Conservation (phyloP, 805 yeast species). For the Metschnikowia rubicola region DNA sequence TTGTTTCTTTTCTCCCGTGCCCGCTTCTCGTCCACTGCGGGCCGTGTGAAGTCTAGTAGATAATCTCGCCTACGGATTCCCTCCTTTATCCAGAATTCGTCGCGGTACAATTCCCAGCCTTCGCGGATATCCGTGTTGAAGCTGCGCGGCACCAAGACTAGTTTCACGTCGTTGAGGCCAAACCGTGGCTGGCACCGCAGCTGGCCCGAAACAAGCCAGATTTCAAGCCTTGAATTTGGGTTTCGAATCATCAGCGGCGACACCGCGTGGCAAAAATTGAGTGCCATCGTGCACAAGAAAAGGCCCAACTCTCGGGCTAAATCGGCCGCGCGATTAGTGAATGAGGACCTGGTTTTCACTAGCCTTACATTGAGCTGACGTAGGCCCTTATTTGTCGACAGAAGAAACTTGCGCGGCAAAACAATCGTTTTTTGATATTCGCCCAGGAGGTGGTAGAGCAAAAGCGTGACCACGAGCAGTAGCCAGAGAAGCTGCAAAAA, state of each 20-base stretch:
- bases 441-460: conserved; percentile 81
- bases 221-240: conserved; percentile 32
- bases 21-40: conserved; percentile 25
- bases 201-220: conserved; percentile 37
- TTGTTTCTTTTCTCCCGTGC: conserved; percentile 35
- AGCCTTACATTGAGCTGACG: conserved; percentile 77
- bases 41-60: conserved; percentile 28
- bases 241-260: conserved; percentile 33
- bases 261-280: conserved; percentile 32
- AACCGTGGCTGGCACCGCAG: conserved; percentile 55
- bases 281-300: conserved; percentile 26
- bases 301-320: conserved; percentile 35
- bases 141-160: conserved; percentile 75
- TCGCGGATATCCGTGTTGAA: conserved; percentile 83
- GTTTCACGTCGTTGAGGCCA: conserved; percentile 74
- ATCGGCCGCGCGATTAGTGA: conserved; percentile 33
- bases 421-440: conserved; percentile 84
- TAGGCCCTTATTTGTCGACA: conserved; percentile 84
- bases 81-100: conserved; percentile 90
- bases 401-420: conserved; percentile 72
- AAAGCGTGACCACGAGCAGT: conserved; percentile 62
- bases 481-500: conserved; percentile 54
- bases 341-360: conserved; percentile 53
- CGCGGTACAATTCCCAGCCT: conserved; percentile 91
- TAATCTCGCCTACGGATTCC: conserved; percentile 55